phyloP scores from a whole-genome alignment of 441 rosid genomes.

The Pelargonium cotyledonis region DNA sequence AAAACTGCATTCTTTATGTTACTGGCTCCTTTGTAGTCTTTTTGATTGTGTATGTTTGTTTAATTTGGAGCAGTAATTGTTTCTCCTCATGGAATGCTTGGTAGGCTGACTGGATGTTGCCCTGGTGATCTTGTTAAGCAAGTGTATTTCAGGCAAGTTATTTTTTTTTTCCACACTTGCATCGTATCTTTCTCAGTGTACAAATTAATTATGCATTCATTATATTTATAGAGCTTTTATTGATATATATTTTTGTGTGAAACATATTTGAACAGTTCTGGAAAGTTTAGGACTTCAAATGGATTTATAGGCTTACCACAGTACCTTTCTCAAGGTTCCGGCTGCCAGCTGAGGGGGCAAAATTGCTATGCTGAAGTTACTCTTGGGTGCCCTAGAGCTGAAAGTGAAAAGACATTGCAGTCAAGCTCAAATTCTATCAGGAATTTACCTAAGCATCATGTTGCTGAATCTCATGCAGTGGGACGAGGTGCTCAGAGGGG shows the following conservation, averaged over 20 bases:
- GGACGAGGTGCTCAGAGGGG: constrained; percentile 62
- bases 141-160: constrained; percentile 66
- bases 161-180: constrained; percentile 9
- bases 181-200: constrained; percentile 2
- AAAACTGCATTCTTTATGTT: background rate
- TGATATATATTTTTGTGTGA: constrained; percentile 17
- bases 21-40: constrained; percentile 18
- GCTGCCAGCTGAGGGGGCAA: constrained; percentile 57
- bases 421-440: constrained; percentile 35
- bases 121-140: constrained; percentile 95
- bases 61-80: constrained; percentile 61
- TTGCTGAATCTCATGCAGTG: constrained; percentile 50
- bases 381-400: constrained; percentile 63
- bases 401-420: constrained; percentile 42
- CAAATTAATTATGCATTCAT: background rate
- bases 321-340: constrained; percentile 62
- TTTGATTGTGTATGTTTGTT: constrained; percentile 26
- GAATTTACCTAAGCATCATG: constrained; percentile 53
- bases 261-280: constrained; percentile 43
- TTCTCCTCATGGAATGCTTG: constrained; percentile 97
- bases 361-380: constrained; percentile 79
- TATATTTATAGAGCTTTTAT: constrained; percentile 13
- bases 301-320: constrained; percentile 62
- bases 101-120: constrained; percentile 88
- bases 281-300: constrained; percentile 51